phyloP scores from a whole-genome alignment of 2,329 filamentous ascomycete genomes.

The Cytospora mali region DNA sequence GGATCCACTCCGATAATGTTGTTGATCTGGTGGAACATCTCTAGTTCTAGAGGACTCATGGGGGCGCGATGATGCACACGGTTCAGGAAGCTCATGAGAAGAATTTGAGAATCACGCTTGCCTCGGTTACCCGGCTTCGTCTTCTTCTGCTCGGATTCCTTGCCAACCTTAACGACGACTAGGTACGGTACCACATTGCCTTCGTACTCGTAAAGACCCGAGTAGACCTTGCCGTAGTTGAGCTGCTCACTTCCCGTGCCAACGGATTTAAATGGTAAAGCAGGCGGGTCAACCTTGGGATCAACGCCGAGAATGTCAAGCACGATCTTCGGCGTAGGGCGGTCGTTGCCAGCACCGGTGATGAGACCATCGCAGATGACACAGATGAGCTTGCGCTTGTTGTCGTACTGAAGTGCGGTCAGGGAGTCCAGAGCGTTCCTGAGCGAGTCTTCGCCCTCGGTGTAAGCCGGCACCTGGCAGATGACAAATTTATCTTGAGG shows the following conservation, averaged over 20 bases:
- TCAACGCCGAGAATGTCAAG: conserved; percentile 96
- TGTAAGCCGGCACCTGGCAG: conserved; percentile 96
- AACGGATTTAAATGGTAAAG: conserved; percentile 91
- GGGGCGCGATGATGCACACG: conserved; percentile 91
- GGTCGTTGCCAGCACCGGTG: conserved; percentile 92
- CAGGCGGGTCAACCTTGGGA: conserved; percentile 92
- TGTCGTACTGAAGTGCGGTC: conserved; percentile 93
- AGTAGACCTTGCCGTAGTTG: conserved; percentile 98
- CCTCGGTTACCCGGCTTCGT: conserved; percentile 96
- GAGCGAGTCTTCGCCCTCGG: conserved; percentile 93
- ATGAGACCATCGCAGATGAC: conserved; percentile 98
- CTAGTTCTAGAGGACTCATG: conserved; percentile 94
- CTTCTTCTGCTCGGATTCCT: conserved; percentile 89
- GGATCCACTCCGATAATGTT: conserved; percentile 98
- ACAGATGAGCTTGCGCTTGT: conserved; percentile 95
- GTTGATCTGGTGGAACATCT: conserved; percentile 99
- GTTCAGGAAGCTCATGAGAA: conserved; percentile 97
- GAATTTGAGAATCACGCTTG: conserved; percentile 96
- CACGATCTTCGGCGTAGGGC: conserved; percentile 96
- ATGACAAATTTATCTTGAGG: conserved; percentile 99
- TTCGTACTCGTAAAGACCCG: conserved; percentile 94
- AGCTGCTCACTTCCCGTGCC: conserved; percentile 88
- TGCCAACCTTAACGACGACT: conserved; percentile 95
- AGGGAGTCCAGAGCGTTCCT: conserved; percentile 92
- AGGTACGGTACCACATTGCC: conserved; percentile 97